A percentile compares a stretch with the other conserved stretches of the same genome.
Evolutionary conservation across 345 rosid genomes (phyloP).

Genomic region (Lumnitzera littorea): DNA sequence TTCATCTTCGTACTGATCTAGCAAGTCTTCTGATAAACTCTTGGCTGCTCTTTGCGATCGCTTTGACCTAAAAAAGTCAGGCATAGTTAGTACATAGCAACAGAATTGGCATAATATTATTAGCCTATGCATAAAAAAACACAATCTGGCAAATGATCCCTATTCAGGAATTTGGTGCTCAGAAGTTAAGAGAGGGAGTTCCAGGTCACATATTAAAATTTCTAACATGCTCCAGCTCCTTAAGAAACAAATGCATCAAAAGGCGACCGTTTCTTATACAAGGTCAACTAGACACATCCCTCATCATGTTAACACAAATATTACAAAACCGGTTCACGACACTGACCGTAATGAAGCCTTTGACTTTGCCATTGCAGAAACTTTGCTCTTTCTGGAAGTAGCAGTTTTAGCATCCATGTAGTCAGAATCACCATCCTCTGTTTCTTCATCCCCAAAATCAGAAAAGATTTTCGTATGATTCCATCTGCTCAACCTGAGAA

Average conservation of each 20-base stretch:
- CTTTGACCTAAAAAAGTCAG: conserved; percentile 37
- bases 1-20: conserved; percentile 73
- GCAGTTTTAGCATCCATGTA: conserved; percentile 35
- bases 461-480: conserved; percentile 92
- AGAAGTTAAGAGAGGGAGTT: too few species aligned
- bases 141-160: too few species aligned
- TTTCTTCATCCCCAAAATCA: conserved; percentile 60
- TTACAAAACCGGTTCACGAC: not conserved
- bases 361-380: conserved; percentile 34
- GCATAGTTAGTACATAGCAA: conserved; percentile 4
- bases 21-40: conserved; percentile 66
- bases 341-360: conserved; percentile 51
- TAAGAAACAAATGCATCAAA: too few species aligned
- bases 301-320: not conserved
- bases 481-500: conserved; percentile 79
- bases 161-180: too few species aligned
- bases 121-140: too few species aligned
- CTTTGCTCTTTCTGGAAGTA: conserved; percentile 38
- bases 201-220: too few species aligned
- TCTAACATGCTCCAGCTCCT: too few species aligned
- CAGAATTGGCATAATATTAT: too few species aligned
- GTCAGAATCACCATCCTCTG: conserved; percentile 45
- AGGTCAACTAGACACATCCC: too few species aligned
- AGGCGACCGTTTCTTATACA: too few species aligned
- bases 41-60: conserved; percentile 36